Evolutionary conservation across 2,329 filamentous ascomycete genomes (phyloP).

Genomic region (Fusarium redolens): DNA sequence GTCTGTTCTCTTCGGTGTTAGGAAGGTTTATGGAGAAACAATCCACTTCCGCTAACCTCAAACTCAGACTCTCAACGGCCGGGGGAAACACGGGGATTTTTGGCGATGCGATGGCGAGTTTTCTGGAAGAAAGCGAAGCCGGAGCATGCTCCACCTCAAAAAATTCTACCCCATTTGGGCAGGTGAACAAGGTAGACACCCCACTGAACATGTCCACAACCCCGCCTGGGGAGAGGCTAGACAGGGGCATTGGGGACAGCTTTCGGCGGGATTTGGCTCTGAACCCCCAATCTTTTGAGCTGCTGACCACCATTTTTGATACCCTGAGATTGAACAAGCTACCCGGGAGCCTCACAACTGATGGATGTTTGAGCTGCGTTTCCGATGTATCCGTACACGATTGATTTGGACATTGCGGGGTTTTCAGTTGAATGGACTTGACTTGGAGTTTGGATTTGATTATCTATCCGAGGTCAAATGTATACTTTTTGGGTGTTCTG

Average conservation of each 20-base stretch:
- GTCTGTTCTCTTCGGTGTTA: constrained; percentile 14
- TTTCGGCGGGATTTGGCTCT: not conserved
- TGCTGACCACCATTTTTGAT: constrained; percentile 13
- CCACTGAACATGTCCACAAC: not conserved
- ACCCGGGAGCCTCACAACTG: constrained; percentile 18
- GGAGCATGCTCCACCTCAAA: constrained; percentile 18
- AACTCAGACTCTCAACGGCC: not conserved
- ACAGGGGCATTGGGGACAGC: constrained; percentile 2
- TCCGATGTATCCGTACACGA: constrained; percentile 18
- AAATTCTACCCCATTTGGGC: constrained; percentile 36
- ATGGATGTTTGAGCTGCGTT: constrained; percentile 1
- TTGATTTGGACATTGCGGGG: not conserved
- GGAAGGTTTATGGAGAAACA: constrained; percentile 23
- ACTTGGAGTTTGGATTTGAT: not conserved
- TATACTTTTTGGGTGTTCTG: not conserved
- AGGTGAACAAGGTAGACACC: constrained; percentile 22
- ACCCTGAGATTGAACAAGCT: not conserved
- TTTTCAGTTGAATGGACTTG: not conserved
- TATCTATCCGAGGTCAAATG: not conserved
- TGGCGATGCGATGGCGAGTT: constrained; percentile 37
- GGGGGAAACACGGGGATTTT: constrained; percentile 30
- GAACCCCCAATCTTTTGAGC: constrained; percentile 4
- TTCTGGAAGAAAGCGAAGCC: constrained; percentile 44
- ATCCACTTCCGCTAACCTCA: constrained; percentile 8
- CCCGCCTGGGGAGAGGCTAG: not conserved